Conservation (phyloP, 2,329 filamentous ascomycete species). For the Xylaria sp. region DNA sequence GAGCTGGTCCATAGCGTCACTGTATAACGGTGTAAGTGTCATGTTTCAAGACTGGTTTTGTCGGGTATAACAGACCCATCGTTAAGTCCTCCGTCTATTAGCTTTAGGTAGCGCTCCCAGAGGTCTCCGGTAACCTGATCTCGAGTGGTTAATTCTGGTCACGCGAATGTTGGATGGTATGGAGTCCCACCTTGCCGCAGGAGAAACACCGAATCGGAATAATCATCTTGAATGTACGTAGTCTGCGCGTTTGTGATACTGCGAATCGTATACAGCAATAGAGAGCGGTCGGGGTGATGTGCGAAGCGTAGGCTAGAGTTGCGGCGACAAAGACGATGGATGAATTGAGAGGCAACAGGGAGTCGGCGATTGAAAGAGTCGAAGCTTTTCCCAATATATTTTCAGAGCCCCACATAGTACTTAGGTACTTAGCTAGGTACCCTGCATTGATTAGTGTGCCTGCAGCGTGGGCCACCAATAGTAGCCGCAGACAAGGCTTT, state of each 20-base stretch:
- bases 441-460: background rate
- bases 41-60: background rate
- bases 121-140: constrained; percentile 92
- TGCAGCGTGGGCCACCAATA: background rate
- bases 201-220: constrained; percentile 99
- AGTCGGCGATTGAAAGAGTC: constrained; percentile 11
- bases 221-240: constrained; percentile 79
- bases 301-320: constrained; percentile 9
- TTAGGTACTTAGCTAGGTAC: background rate
- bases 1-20: constrained; percentile 95
- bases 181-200: constrained; percentile 87
- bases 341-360: background rate
- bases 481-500: background rate
- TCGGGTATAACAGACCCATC: constrained; percentile 71
- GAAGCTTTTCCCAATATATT: constrained; percentile 36
- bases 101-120: constrained; percentile 93
- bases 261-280: background rate
- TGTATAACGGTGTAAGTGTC: constrained; percentile 56
- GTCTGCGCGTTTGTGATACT: background rate
- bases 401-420: constrained; percentile 30
- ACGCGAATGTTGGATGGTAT: constrained; percentile 9
- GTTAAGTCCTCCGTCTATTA: constrained; percentile 80
- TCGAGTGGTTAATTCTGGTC: constrained; percentile 37
- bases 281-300: background rate
- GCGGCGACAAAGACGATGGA: constrained; percentile 29